These are phyloP conservation scores for Fusarium nodosum DNA, from an alignment of 2,329 filamentous ascomycete species.

Conservation along the genomic window DNA sequence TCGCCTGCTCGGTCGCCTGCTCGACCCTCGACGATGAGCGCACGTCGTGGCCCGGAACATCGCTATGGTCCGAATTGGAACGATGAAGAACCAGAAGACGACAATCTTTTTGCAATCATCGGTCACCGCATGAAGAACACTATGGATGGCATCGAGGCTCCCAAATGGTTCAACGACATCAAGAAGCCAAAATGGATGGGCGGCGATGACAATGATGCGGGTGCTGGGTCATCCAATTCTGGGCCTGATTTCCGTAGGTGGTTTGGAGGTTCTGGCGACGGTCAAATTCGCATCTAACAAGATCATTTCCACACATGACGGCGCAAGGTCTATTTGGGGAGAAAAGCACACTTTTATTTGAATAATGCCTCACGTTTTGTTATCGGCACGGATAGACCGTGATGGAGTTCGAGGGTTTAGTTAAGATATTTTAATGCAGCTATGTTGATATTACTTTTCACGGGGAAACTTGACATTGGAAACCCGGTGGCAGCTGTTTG, in stretches of 20 bases:
- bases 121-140: conserved; percentile 92
- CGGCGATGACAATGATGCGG: conserved; percentile 60
- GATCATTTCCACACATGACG: conserved; percentile 5
- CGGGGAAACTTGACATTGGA: conserved; percentile 4
- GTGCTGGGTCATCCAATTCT: conserved; percentile 44
- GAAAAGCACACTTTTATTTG: conserved; percentile 34
- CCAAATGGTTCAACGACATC: conserved; percentile 84
- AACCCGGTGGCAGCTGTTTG: conserved; percentile 8
- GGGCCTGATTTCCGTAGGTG: conserved; percentile 66
- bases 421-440: conserved; percentile 20
- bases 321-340: conserved; percentile 24
- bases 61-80: conserved; percentile 54
- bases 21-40: conserved; percentile 47
- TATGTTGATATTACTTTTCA: conserved; percentile 5
- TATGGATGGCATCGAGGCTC: conserved; percentile 83
- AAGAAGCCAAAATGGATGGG: conserved; percentile 88
- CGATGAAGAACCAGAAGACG: conserved; percentile 76
- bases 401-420: conserved; percentile 41
- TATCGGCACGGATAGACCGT: conserved; percentile 23
- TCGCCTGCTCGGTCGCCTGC: conserved; percentile 60
- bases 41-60: conserved; percentile 50
- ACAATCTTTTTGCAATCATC: conserved; percentile 86
- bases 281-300: conserved; percentile 50
- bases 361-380: conserved; percentile 28
- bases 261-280: conserved; percentile 64